Base-by-base conservation (phyloP, 1,284 basidiomycete genomes). In the Golubevia pallescens region DNA sequence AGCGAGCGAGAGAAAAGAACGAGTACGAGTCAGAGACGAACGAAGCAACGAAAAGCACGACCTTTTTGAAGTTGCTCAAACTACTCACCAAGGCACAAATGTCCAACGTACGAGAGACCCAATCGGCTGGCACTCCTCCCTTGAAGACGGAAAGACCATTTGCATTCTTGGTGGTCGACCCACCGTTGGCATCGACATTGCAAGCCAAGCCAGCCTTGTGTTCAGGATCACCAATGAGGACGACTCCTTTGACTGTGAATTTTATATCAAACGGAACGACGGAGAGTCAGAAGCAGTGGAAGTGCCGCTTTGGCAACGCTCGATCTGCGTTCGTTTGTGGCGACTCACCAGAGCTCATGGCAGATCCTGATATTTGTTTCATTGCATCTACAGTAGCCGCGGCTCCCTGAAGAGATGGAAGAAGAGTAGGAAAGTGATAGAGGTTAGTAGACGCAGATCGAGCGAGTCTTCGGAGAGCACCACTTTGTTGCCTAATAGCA, bases 231-330 rank as follows among this genome's bases (percentile, higher is more conserved):
- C 76, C 76, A 13, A 77, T 66, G 3, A 75, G 57, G 10, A 78
- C 61, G n/a, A 78, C 76, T 55, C 61, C 76, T 55, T 69, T 68
- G 63, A 78, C 70, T 14, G 75, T 70, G 51, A 73, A n/a, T n/a
- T n/a, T n/a, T n/a, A n/a, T n/a, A n/a, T n/a, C n/a, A n/a, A n/a
- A n/a, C n/a, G 32, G 51, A 72, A 5, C 34, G 34, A 38, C 3
- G 34, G 34, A 38, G 34, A 38, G 10, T 5, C 3, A 10, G 34
- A 38, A 38, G 34, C 3, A 38, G 34, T 38, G 34, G 10, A 10
- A 38, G 34, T 38, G 34, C 3, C 5, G n/a, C n/a, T n/a, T n/a
- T n/a, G n/a, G n/a, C n/a, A n/a, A n/a, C n/a, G n/a, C n/a, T n/a
- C n/a, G n/a, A n/a, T n/a, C n/a, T n/a, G n/a, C n/a, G n/a, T n/a